Percentiles rank a stretch among this genome's conserved stretches.
These are phyloP conservation scores for Corchorus capsularis DNA, from an alignment of 345 rosid species.

Conservation along the genomic window DNA sequence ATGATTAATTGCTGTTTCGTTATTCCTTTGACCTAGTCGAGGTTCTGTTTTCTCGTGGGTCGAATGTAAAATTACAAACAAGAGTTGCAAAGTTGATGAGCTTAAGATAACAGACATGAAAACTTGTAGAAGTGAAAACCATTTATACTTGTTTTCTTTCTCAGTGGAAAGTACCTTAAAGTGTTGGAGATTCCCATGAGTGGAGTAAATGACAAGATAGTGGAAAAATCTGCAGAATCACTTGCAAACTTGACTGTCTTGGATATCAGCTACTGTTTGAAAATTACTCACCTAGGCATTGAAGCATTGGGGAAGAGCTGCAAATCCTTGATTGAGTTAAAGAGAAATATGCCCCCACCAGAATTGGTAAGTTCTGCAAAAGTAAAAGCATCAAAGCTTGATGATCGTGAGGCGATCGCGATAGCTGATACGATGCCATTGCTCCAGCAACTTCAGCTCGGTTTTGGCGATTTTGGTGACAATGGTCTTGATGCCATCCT, in stretches of 20 bases:
- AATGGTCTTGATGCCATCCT: slow-evolving; percentile 16
- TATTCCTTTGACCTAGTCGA: too few species aligned
- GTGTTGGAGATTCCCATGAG: slow-evolving; percentile 25
- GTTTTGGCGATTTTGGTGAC: slow-evolving; percentile 22
- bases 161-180: slow-evolving; percentile 19
- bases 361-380: not conserved
- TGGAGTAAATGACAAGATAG: slow-evolving; percentile 19
- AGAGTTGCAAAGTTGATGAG: too few species aligned
- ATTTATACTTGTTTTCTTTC: not conserved
- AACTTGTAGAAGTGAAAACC: too few species aligned
- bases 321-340: slow-evolving; percentile 15
- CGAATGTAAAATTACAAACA: too few species aligned
- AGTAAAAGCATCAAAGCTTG: not conserved
- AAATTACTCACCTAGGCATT: slow-evolving; percentile 16
- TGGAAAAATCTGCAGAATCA: slow-evolving; percentile 16
- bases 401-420: slow-evolving; percentile 20
- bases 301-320: slow-evolving; percentile 21
- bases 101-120: too few species aligned
- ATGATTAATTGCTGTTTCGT: too few species aligned
- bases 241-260: not conserved
- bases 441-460: slow-evolving; percentile 16
- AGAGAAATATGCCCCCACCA: slow-evolving; percentile 23
- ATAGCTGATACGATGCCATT: slow-evolving; percentile 14
- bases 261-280: slow-evolving; percentile 19
- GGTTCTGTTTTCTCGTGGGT: too few species aligned